Evolutionary conservation across 2,329 filamentous ascomycete species (phyloP).

Genomic region (Botrytis galanthina): DNA sequence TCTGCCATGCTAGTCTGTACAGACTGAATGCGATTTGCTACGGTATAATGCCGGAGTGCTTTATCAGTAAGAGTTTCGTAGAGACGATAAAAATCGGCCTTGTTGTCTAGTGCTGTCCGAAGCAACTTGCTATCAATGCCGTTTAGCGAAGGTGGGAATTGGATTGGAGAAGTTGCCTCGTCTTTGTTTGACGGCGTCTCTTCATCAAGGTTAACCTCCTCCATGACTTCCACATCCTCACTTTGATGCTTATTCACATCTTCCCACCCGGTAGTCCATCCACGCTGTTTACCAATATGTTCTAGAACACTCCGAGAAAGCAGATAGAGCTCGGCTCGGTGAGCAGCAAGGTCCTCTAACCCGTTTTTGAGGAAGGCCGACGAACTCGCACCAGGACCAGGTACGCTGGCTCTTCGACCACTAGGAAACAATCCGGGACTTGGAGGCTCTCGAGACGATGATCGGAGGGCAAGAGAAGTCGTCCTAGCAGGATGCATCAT

Average conservation of each 20-base stretch:
- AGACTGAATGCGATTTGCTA: conserved; percentile 75
- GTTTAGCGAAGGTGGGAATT: conserved; percentile 33
- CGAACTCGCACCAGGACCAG: conserved; percentile 43
- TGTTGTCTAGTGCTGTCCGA: conserved; percentile 58
- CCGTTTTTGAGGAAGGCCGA: conserved; percentile 59
- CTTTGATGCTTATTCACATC: conserved; percentile 50
- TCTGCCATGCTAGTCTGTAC: conserved; percentile 78
- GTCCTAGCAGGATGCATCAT: conserved; percentile 67
- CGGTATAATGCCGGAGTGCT: conserved; percentile 76
- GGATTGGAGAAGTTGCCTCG: neutral
- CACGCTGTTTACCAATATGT: conserved; percentile 65
- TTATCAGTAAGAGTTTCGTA: conserved; percentile 81
- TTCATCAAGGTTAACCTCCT: conserved; percentile 55
- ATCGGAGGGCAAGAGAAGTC: conserved; percentile 55
- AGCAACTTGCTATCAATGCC: conserved; percentile 59
- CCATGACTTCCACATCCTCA: conserved; percentile 45
- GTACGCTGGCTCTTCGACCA: conserved; percentile 41
- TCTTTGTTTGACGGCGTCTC: conserved; percentile 18
- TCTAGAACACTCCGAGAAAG: conserved; percentile 79
- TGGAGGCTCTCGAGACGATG: conserved; percentile 45
- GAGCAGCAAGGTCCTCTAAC: conserved; percentile 77
- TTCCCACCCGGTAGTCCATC: conserved; percentile 77
- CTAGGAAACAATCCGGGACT: conserved; percentile 56
- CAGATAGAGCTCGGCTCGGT: conserved; percentile 76
- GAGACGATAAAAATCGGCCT: conserved; percentile 62